phyloP scores from a whole-genome alignment of 495 filamentous ascomycete species.

The Hypoxylon perforatum region DNA sequence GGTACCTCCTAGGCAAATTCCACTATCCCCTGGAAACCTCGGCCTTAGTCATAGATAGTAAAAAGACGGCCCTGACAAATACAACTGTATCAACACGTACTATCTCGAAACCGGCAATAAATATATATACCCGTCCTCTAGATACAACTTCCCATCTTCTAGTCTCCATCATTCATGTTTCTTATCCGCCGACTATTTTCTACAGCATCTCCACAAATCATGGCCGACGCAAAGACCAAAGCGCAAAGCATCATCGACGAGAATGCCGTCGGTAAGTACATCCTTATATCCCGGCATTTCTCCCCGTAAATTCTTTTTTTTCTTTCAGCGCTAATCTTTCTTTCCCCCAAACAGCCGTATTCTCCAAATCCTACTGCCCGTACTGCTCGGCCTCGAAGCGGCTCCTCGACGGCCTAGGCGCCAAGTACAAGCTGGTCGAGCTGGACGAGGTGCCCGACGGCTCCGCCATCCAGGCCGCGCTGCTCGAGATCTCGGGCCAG shows the following conservation, averaged over 20 bases:
- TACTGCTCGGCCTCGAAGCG: conserved; percentile 86
- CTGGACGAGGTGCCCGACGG: conserved; percentile 92
- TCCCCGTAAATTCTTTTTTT: too few relatives aligned
- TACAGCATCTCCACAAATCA: conserved; percentile 68
- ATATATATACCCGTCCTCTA: background rate
- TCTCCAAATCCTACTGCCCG: conserved; percentile 97
- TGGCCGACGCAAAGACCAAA: conserved; percentile 88
- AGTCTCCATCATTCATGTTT: conserved; percentile 65
- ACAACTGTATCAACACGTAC: conserved; percentile 10
- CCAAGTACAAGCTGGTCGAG: conserved; percentile 81
- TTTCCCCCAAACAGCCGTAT: conserved; percentile 71
- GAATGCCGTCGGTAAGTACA: conserved; percentile 82
- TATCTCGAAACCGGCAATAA: background rate
- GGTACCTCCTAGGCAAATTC: too few relatives aligned
- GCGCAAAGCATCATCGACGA: conserved; percentile 90
- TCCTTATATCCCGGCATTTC: conserved; percentile 5
- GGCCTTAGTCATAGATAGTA: background rate
- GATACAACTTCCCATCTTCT: background rate
- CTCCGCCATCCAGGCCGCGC: conserved; percentile 81
- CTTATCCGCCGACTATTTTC: conserved; percentile 83
- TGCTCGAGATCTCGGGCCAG: conserved; percentile 82
- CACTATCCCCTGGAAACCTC: background rate
- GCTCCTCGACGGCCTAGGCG: conserved; percentile 73
- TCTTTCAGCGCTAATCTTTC: conserved; percentile 11
- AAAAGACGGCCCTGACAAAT: conserved; percentile 18